Evolutionary conservation across 2,329 filamentous ascomycete genomes (phyloP), one percentile per base, ranked within the genome.

Genomic region (Emericellopsis cladophorae): DNA sequence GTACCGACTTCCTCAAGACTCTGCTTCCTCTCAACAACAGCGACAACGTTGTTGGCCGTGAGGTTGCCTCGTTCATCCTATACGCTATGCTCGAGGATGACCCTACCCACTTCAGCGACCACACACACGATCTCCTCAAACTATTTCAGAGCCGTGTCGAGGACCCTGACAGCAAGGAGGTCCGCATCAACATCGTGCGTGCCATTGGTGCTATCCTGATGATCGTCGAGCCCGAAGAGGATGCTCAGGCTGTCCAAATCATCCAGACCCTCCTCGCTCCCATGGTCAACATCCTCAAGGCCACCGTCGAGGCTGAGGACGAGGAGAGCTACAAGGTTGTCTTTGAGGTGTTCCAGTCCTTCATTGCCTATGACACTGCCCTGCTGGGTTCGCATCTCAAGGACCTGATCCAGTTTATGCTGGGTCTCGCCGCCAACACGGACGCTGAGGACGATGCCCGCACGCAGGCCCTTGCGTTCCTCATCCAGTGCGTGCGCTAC

Each of bases 261-360:
- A 83, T 96, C 58, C 85, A 93, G 61, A 70, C 74, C 48, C 77
- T 92, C 42, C 74, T 96, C 45, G 90, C 92, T 10, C 67, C 77
- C 53, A 92, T 96, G 82, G 90, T 96, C 44, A 76, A 79, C 47
- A 86, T 95, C 10, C 73, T 96, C 49, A 92, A 95, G 72, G 74
- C 81, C 47, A 78, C 84, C 22, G 84, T 96, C 44, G 76, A 87
- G 52, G 74, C 75, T 43, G 75, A 76, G 43, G 84, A 95, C 52
- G 89, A 95, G 52, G 89, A 95, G 57, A 82, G 84, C 58, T 81
- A 84, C 51, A 86, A 90, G 70, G 81, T 90, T 57, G 79, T 87
- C 22, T 98, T 96, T 52, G 92, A 96, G 59, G 88, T 95, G 49
- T 95, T 96, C 75, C 92, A 96, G 68, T 92, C 86, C 39, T 81